Percentiles rank a stretch among this genome's conserved stretches.
Conservation (phyloP, 73 alveolate genomes). For the Paramecium sexaurelia region DNA sequence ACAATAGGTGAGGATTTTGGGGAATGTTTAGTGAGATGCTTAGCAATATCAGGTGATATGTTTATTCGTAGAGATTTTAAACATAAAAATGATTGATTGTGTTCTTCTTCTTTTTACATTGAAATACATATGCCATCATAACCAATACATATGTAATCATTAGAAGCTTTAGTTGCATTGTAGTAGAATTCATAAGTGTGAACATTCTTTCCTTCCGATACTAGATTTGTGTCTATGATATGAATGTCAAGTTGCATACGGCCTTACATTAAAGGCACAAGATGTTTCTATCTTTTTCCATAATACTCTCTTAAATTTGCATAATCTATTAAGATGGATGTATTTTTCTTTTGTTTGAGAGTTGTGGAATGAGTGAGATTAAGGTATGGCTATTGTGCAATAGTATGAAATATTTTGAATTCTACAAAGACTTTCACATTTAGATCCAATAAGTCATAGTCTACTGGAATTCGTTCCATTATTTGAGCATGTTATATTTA, state of each 20-base stretch:
- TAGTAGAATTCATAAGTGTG: neutral
- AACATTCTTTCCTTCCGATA: neutral
- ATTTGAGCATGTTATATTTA: neutral
- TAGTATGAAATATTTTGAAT: neutral
- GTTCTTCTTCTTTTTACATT: neutral
- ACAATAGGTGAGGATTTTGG: neutral
- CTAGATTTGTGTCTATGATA: neutral
- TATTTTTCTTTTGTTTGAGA: neutral
- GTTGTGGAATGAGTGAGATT: neutral
- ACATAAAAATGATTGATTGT: neutral
- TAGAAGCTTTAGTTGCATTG: neutral
- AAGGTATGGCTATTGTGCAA: neutral
- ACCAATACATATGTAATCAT: neutral
- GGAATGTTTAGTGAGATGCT: neutral
- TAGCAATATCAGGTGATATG: neutral
- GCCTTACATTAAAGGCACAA: neutral
- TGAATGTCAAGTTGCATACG: neutral
- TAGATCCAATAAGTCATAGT: neutral
- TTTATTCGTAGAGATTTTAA: neutral
- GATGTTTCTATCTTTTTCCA: neutral
- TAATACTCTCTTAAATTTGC: neutral
- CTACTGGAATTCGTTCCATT: neutral
- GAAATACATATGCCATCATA: neutral
- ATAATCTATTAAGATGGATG: neutral
- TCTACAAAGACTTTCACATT: conserved; percentile 11